Evolutionary conservation across 108 stramenopile genomes (phyloP).

Genomic region (Skeletonema marinoi): DNA sequence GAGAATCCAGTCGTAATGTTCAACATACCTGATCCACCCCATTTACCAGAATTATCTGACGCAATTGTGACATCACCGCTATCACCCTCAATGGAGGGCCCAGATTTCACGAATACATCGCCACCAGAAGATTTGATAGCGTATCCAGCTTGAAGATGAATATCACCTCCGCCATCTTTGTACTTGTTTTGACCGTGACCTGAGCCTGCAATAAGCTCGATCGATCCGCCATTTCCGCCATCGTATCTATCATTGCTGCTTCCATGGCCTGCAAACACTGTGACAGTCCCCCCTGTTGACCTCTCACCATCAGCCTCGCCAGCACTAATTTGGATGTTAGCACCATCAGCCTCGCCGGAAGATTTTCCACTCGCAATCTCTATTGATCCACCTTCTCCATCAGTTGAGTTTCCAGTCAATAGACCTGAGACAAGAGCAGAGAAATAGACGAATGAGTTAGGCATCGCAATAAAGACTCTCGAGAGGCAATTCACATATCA

Average conservation of each 20-base stretch:
- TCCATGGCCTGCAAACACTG: constrained; percentile 16
- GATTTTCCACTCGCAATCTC: constrained; percentile 1
- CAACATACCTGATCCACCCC: constrained; percentile 11
- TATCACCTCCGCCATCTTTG: constrained; percentile 6
- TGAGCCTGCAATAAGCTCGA: constrained; percentile 9
- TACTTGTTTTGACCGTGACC: constrained; percentile 1
- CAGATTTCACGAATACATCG: constrained; percentile 12
- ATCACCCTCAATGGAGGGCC: constrained; percentile 7
- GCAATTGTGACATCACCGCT: constrained; percentile 14
- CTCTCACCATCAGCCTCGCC: not conserved
- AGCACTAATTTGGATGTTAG: constrained; percentile 6
- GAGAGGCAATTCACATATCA: no score
- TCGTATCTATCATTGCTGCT: constrained; percentile 6
- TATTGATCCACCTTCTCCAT: constrained; percentile 7
- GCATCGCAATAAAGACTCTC: not conserved
- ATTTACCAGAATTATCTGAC: constrained; percentile 1
- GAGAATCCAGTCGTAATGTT: constrained; percentile 19
- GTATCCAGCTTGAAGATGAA: not conserved
- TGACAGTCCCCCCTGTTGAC: constrained; percentile 23
- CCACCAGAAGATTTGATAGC: not conserved
- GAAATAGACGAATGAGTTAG: not conserved
- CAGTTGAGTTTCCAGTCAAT: constrained; percentile 7
- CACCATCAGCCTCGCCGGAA: constrained; percentile 5
- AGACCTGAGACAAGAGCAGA: not conserved
- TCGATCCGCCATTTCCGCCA: constrained; percentile 10